These are phyloP conservation scores for Paulownia fortunei DNA, from an alignment of 257 asterid species.

Conservation along the genomic window DNA sequence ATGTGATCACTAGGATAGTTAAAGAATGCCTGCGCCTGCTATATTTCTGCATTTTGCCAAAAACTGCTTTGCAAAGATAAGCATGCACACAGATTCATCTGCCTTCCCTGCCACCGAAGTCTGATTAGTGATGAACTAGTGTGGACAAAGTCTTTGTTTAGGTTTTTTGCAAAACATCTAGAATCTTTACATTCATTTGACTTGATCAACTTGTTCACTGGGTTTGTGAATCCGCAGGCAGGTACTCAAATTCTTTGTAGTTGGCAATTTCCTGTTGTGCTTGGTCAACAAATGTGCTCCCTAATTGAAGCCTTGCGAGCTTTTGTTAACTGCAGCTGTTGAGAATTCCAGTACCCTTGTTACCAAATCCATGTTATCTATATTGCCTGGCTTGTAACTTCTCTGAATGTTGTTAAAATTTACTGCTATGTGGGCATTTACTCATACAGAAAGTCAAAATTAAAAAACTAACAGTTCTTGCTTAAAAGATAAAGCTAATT, in stretches of 20 bases:
- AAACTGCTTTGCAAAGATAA: constrained; percentile 43
- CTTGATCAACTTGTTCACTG: constrained; percentile 40
- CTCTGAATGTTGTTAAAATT: neutral
- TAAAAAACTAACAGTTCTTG: neutral
- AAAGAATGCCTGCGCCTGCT: constrained; percentile 63
- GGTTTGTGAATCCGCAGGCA: constrained; percentile 40
- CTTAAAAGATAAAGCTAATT: neutral
- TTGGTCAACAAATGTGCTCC: constrained; percentile 58
- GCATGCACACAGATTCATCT: constrained; percentile 37
- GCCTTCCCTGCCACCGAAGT: constrained; percentile 57
- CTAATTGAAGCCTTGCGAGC: constrained; percentile 46
- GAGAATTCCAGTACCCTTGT: constrained; percentile 49
- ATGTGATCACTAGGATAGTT: constrained; percentile 51
- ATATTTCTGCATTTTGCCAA: constrained; percentile 58
- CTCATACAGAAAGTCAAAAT: neutral
- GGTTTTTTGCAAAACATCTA: constrained; percentile 31
- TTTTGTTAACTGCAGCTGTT: constrained; percentile 42
- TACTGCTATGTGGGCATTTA: constrained; percentile 1
- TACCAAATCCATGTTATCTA: constrained; percentile 58
- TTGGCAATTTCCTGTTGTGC: constrained; percentile 56
- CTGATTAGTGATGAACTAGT: constrained; percentile 47
- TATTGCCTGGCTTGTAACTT: constrained; percentile 46
- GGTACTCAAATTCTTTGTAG: constrained; percentile 57
- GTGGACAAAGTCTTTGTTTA: constrained; percentile 56
- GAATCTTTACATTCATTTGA: constrained; percentile 25